Percentiles rank a stretch among this genome's conserved stretches.
phyloP scores from a whole-genome alignment of 2,329 filamentous ascomycete species.

The Aureobasidium subglaciale region DNA sequence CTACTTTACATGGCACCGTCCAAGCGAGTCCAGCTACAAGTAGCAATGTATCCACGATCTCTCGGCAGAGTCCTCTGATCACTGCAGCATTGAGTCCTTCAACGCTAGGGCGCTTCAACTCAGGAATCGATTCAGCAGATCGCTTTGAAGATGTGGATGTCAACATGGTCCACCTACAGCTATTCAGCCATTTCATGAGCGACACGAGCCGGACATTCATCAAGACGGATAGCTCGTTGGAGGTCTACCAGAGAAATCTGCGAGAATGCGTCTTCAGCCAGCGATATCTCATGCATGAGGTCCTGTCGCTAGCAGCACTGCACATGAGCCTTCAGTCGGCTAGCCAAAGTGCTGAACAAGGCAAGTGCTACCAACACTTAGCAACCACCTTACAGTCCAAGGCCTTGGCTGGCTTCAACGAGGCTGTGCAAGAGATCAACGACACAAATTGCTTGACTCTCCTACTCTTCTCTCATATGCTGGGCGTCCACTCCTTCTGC shows the following conservation, averaged over 20 bases:
- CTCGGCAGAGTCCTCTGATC: neutral
- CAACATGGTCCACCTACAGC: neutral
- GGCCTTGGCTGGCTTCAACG: neutral
- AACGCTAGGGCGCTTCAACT: no score
- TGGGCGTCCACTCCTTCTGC: neutral
- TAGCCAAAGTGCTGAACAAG: neutral
- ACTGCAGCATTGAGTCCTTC: no score
- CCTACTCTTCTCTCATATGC: neutral
- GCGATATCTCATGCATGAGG: neutral
- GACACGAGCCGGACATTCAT: neutral
- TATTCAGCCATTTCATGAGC: neutral
- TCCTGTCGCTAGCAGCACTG: neutral
- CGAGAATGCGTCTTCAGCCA: neutral
- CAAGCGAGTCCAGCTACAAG: no score
- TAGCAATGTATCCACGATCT: neutral
- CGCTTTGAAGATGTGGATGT: neutral
- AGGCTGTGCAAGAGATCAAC: neutral
- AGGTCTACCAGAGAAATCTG: neutral
- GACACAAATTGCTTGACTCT: neutral
- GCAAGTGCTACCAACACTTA: neutral
- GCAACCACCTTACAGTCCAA: neutral
- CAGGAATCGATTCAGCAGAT: no score
- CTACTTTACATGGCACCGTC: neutral
- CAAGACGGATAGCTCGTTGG: neutral
- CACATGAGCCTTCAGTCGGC: neutral